Evolutionary conservation across 2,329 filamentous ascomycete genomes (phyloP), one percentile per base, ranked within the genome.

Genomic region (Colletotrichum salicis): DNA sequence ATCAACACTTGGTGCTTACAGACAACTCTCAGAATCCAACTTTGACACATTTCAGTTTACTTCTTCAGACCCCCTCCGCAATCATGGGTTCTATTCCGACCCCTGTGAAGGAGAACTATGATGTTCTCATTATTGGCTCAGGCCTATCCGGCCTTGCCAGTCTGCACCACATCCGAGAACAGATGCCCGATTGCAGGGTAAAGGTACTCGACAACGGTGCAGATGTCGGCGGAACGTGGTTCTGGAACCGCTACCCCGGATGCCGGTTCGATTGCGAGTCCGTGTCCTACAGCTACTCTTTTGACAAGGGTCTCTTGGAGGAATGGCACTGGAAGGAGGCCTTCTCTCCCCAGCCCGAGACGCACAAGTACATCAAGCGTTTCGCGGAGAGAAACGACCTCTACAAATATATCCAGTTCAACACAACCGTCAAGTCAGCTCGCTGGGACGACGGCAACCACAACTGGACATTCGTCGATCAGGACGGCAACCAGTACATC

Each of bases 161-260:
- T 52, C 66, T 69, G 27, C 54, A 69, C 41, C 66, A 69, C 45
- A 64, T 69, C n/a, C 66, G 66, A 35, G 37, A 64, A 22, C 66
- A 64, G 27, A 57, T 69, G 27, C 59, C 61, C 22, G 60, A 64
- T 24, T 64, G 52, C 45, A 45, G 64, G 11, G 64, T 67, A 24
- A 24, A 61, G 35, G 75, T 73, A 60, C 78, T 84, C 22, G 85
- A 86, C 35, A 74, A 76, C 0, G 84, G 81, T 1, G 83, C 82
- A 6, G 84, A 83, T 4, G 81, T 86, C 27, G 86, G 86, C 4
- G 86, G 86, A 6, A 86, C 85, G 0, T 88, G 86, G 86, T 71
- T 85, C 69, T 87, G 85, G 83, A 86, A 87, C 70, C 79, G 84
- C 0, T 88, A 86, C 64, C 85, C 86, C 0, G 86, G 84, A 0